Percentiles rank a stretch among this genome's conserved stretches.
phyloP scores from a whole-genome alignment of 345 rosid species.

The Microcos paniculata region DNA sequence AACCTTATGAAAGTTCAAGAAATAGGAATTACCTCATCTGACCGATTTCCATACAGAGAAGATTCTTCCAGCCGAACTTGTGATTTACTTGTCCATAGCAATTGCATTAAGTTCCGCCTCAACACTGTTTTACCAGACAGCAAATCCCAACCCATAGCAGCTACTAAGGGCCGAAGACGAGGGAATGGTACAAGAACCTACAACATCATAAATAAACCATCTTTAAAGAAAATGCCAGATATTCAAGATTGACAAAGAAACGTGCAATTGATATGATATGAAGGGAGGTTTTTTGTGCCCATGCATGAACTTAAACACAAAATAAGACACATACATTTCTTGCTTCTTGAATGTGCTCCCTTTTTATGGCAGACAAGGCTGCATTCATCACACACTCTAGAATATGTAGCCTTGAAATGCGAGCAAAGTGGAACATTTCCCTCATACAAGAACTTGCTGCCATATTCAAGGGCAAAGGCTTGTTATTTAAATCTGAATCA shows the following conservation, averaged over 20 bases:
- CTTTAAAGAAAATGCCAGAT: background rate
- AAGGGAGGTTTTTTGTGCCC: constrained; percentile 1
- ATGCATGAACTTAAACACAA: constrained; percentile 18
- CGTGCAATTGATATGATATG: background rate
- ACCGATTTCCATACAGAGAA: constrained; percentile 57
- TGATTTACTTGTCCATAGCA: constrained; percentile 73
- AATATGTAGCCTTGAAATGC: constrained; percentile 78
- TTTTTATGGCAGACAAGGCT: constrained; percentile 65
- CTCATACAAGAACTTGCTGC: constrained; percentile 62
- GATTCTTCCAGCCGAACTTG: constrained; percentile 77
- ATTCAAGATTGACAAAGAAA: constrained; percentile 20
- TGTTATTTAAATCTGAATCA: constrained; percentile 39
- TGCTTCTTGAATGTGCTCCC: constrained; percentile 80
- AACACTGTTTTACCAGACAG: constrained; percentile 67
- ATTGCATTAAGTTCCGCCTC: constrained; percentile 77
- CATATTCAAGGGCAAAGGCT: constrained; percentile 37
- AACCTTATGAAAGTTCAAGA: background rate
- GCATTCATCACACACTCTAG: constrained; percentile 80
- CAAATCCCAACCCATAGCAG: constrained; percentile 98
- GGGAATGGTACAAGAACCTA: constrained; percentile 80
- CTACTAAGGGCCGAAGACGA: constrained; percentile 76
- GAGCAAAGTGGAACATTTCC: constrained; percentile 88
- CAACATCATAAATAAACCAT: constrained; percentile 26
- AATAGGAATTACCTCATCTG: constrained; percentile 59
- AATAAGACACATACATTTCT: constrained; percentile 61